Conservation (phyloP, 2,329 filamentous ascomycete species). For the Talaromyces sp. region DNA sequence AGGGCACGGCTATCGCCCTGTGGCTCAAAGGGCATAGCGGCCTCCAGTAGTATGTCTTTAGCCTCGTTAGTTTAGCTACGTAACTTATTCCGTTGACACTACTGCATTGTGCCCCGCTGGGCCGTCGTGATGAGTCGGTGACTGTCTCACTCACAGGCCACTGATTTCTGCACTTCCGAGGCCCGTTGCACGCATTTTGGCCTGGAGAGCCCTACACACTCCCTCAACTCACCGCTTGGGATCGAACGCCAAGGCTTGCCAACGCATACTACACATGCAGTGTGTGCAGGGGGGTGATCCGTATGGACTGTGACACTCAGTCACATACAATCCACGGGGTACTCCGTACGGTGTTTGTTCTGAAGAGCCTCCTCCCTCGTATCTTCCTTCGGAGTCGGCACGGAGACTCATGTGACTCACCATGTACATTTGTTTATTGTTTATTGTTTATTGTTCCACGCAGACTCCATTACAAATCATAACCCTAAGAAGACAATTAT, state of each 20-base stretch:
- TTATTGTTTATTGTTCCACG: neutral
- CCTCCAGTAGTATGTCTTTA: neutral
- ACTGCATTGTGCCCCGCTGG: neutral
- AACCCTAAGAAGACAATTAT: too few relatives aligned
- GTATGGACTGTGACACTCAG: neutral
- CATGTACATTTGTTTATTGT: neutral
- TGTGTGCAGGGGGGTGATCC: neutral
- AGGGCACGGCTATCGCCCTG: neutral
- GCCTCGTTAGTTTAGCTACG: neutral
- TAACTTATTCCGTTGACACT: neutral
- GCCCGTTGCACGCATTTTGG: neutral
- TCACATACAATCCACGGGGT: neutral
- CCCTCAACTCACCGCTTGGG: constrained; percentile 4
- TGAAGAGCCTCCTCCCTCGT: constrained; percentile 3
- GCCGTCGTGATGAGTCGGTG: neutral
- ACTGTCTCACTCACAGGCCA: neutral
- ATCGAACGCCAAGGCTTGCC: constrained; percentile 10
- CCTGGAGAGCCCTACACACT: neutral
- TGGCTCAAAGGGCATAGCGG: neutral
- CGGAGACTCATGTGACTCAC: neutral
- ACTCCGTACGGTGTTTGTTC: neutral
- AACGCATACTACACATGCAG: constrained; percentile 8
- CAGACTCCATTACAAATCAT: neutral
- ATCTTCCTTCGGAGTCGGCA: neutral
- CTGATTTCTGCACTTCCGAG: neutral